Evolutionary conservation across 441 rosid genomes (phyloP).

Genomic region (Isatis lusitanica): DNA sequence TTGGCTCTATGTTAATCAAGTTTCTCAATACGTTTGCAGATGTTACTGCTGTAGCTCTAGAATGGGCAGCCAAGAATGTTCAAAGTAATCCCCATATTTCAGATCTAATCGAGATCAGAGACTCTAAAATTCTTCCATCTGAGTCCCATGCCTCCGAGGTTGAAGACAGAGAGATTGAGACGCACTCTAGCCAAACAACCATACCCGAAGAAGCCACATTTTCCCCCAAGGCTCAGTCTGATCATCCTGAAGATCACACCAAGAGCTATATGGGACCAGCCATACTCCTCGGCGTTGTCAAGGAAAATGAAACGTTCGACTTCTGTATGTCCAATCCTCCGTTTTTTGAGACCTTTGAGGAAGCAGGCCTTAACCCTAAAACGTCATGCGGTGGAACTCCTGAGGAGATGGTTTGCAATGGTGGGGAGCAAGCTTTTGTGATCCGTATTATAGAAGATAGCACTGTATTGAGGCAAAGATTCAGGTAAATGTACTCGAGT

Average conservation of each 20-base stretch:
- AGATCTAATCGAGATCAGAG: constrained; percentile 69
- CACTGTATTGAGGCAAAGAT: constrained; percentile 55
- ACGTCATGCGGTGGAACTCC: constrained; percentile 92
- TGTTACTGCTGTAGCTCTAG: constrained; percentile 73
- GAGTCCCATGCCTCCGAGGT: constrained; percentile 5
- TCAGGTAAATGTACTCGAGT: constrained; percentile 45
- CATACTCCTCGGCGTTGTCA: constrained; percentile 65
- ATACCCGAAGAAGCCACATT: constrained; percentile 25
- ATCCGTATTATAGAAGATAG: constrained; percentile 79
- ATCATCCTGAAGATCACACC: constrained; percentile 24
- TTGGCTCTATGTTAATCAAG: background rate
- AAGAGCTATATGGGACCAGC: constrained; percentile 48
- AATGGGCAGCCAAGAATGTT: constrained; percentile 90
- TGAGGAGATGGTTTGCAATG: constrained; percentile 85
- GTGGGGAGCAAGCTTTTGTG: constrained; percentile 90
- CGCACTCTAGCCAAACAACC: constrained; percentile 9
- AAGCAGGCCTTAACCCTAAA: constrained; percentile 88
- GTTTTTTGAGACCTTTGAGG: constrained; percentile 78
- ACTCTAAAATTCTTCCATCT: constrained; percentile 37
- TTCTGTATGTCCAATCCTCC: constrained; percentile 99
- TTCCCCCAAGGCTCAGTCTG: constrained; percentile 25
- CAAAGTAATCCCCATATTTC: constrained; percentile 66
- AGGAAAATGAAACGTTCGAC: constrained; percentile 73
- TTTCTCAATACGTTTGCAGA: constrained; percentile 47
- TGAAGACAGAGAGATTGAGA: constrained; percentile 27